Percentiles rank a stretch among this genome's conserved stretches.
Evolutionary conservation across 345 rosid genomes (phyloP).

Genomic region (Rubroshorea leprosula): DNA sequence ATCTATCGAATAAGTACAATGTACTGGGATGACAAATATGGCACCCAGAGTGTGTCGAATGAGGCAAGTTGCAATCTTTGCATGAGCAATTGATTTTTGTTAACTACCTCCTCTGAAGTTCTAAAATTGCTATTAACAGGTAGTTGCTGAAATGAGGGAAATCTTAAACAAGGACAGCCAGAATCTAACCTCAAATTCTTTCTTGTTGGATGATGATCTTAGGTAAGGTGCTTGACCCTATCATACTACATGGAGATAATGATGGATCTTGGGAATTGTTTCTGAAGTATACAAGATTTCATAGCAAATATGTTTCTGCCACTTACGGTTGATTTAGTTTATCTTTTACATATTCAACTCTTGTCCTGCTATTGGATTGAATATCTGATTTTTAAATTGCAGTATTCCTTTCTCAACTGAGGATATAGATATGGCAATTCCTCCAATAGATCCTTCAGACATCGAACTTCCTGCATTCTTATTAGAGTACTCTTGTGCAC

Average conservation of each 20-base stretch:
- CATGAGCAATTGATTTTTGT: too few species aligned
- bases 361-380: not conserved
- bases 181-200: conserved; percentile 73
- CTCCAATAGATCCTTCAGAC: conserved; percentile 65
- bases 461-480: conserved; percentile 50
- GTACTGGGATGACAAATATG: conserved; percentile 99
- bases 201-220: conserved; percentile 87
- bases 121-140: conserved; percentile 28
- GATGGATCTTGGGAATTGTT: too few species aligned
- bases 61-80: conserved; percentile 47
- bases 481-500: conserved; percentile 61
- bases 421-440: conserved; percentile 91
- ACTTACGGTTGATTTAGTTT: too few species aligned
- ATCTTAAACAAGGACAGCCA: conserved; percentile 75
- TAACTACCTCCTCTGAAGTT: too few species aligned
- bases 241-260: not conserved
- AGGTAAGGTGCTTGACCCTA: conserved; percentile 39
- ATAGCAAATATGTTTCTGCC: too few species aligned
- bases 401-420: conserved; percentile 97
- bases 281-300: too few species aligned
- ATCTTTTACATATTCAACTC: not conserved
- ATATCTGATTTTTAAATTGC: conserved; percentile 17
- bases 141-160: conserved; percentile 82
- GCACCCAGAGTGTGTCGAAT: conserved; percentile 93
- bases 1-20: conserved; percentile 95